These are phyloP conservation scores for Suhomyces anneliseae DNA, from an alignment of 1,139 yeast species.

Conservation along the genomic window DNA sequence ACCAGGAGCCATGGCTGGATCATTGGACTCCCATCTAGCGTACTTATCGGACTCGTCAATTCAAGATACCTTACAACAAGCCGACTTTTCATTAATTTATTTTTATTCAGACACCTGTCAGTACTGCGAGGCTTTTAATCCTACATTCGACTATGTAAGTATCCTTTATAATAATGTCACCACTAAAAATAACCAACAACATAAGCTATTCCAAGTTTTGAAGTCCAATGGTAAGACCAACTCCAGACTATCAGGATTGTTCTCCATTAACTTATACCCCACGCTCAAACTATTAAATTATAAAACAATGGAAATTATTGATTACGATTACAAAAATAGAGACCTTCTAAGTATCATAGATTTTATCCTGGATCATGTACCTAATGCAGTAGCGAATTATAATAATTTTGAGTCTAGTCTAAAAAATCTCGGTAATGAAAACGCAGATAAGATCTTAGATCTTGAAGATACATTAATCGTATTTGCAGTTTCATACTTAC, in stretches of 20 bases:
- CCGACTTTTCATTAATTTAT: conserved; percentile 40
- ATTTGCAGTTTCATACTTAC: conserved; percentile 24
- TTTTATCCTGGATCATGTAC: conserved; percentile 20
- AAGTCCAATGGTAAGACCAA: conserved; percentile 31
- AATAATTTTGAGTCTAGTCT: conserved; percentile 19
- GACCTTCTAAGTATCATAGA: conserved; percentile 25
- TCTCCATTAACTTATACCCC: conserved; percentile 32
- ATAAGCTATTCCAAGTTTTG: conserved; percentile 28
- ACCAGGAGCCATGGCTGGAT: neutral
- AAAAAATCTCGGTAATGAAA: conserved; percentile 8
- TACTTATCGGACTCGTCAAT: conserved; percentile 21
- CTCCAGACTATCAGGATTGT: conserved; percentile 24
- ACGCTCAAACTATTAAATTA: conserved; percentile 32
- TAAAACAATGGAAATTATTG: conserved; percentile 26
- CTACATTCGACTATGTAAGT: conserved; percentile 36
- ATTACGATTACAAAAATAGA: conserved; percentile 23
- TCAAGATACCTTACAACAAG: conserved; percentile 18
- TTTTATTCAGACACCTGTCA: conserved; percentile 41
- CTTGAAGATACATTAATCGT: conserved; percentile 24
- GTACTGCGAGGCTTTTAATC: conserved; percentile 38
- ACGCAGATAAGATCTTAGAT: conserved; percentile 8
- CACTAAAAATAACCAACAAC: conserved; percentile 1
- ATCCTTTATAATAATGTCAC: conserved; percentile 24
- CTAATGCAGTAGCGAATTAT: conserved; percentile 21
- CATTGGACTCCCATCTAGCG: conserved; percentile 11